Evolutionary conservation across 371 early-diverging fungal genomes (phyloP), one percentile per base, ranked within the genome.

Genomic region (Mucor circinelloides): DNA sequence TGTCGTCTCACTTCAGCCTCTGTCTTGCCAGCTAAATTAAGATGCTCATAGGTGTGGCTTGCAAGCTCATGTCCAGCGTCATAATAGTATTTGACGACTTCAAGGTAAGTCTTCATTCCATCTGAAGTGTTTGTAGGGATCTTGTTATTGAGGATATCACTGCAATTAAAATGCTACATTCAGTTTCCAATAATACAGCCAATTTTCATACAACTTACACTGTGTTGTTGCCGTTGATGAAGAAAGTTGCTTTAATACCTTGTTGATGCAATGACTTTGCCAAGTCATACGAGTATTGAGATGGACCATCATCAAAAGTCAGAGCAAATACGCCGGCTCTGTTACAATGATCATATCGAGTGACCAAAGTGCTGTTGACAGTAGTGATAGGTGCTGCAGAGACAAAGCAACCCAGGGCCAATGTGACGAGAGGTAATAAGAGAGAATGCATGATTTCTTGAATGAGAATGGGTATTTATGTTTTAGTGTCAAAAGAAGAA

Each of bases 211-310:
- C 3, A 21, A 67, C 68, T 63, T 68, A 74, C 75, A 71, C 68
- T 48, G 60, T 59, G 23, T 75, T 75, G 3, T 71, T 56, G 8
- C 90, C 91, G 65, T 88, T 85, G 52, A 88, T 67, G 67, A 89
- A 92, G 72, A 90, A 91, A 3, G 90, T 92, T 5, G 84, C 90
- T 36, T 52, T 48, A 32, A 75, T 42, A 15, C 69, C 69, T 55
- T 71, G 38, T 2, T 67, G 46, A 6, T 69, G 25, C 17, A 75
- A 58, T 3, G 15, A 21, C 12, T 68, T 63, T 12, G 72, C 68
- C 25, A 75, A 56, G 27, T 63, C 63, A 48, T 63, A 68, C 5
- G 71, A 66, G 40, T 68, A 69, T 50, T 65, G 32, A 28, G 50
- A 59, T 19, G 75, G 75, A 15, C 75, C 75, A 66, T 75, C 75